phyloP scores from a whole-genome alignment of 1,284 basidiomycete species.

The Papiliotrema laurentii region DNA sequence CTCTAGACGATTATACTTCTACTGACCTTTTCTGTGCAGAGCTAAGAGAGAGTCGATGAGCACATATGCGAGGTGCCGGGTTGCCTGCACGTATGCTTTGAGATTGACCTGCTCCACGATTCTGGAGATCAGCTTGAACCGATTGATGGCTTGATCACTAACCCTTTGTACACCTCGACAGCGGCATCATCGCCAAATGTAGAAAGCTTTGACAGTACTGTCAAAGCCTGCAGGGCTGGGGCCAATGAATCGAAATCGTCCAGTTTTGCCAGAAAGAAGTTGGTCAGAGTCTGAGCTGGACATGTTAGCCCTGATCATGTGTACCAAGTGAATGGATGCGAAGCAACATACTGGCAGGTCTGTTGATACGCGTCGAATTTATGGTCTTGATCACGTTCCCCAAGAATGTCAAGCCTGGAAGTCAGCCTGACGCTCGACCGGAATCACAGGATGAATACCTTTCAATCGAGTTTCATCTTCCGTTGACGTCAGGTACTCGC shows the following conservation, averaged over 20 bases:
- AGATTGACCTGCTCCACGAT: slow-evolving; percentile 75
- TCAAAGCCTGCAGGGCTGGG: slow-evolving; percentile 68
- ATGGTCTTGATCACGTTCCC: slow-evolving; percentile 61
- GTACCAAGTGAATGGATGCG: background rate
- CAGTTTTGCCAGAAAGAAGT: slow-evolving; percentile 81
- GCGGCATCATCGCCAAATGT: slow-evolving; percentile 70
- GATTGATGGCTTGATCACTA: slow-evolving; percentile 40
- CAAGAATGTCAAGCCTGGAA: slow-evolving; percentile 36
- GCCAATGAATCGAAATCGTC: slow-evolving; percentile 78
- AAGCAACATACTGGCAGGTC: slow-evolving; percentile 63
- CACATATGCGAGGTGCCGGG: slow-evolving; percentile 73
- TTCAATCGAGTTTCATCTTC: slow-evolving; percentile 72
- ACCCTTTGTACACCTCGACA: slow-evolving; percentile 65
- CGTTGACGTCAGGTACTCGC: slow-evolving; percentile 80
- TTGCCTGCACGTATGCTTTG: slow-evolving; percentile 73
- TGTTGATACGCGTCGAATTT: slow-evolving; percentile 64
- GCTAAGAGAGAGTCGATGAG: slow-evolving; percentile 78
- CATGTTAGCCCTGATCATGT: slow-evolving; percentile 1
- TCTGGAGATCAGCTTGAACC: slow-evolving; percentile 49
- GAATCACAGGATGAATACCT: slow-evolving; percentile 52
- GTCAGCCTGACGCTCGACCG: background rate
- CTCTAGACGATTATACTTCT: background rate
- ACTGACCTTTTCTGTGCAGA: slow-evolving; percentile 63
- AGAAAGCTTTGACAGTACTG: slow-evolving; percentile 61
- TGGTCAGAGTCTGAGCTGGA: slow-evolving; percentile 70